Evolutionary conservation across 805 yeast species (phyloP).

Genomic region (Saturnispora quitensis): DNA sequence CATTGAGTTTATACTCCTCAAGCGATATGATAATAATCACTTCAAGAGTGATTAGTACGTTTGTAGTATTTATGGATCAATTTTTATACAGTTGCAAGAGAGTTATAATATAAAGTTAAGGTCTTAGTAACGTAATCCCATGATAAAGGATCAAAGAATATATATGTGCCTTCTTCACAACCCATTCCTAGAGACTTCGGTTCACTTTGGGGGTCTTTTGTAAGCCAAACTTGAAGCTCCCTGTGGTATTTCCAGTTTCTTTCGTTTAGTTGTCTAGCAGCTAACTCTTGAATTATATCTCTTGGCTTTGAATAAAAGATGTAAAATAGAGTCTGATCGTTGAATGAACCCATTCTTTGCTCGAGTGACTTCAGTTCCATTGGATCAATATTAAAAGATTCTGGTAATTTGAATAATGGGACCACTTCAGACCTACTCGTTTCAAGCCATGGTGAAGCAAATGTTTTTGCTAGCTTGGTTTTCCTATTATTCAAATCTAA

Average conservation of each 20-base stretch:
- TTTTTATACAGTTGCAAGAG: slow-evolving; percentile 14
- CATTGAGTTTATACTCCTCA: too few relatives aligned
- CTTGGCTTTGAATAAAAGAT: slow-evolving; percentile 90
- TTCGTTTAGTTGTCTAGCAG: slow-evolving; percentile 81
- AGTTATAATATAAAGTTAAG: slow-evolving; percentile 43
- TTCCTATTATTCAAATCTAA: slow-evolving; percentile 42
- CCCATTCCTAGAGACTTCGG: slow-evolving; percentile 71
- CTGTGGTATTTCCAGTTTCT: slow-evolving; percentile 97
- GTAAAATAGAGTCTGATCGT: slow-evolving; percentile 89
- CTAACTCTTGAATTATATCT: slow-evolving; percentile 87
- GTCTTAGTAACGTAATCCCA: slow-evolving; percentile 89
- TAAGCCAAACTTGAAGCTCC: slow-evolving; percentile 91
- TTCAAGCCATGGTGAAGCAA: slow-evolving; percentile 94
- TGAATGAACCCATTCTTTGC: slow-evolving; percentile 47
- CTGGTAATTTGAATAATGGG: slow-evolving; percentile 67
- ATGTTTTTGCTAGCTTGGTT: slow-evolving; percentile 42
- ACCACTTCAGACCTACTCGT: slow-evolving; percentile 85
- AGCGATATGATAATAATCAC: too few relatives aligned
- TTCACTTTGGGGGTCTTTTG: slow-evolving; percentile 85
- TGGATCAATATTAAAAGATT: slow-evolving; percentile 31
- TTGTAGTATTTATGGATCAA: neutral
- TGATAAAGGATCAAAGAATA: slow-evolving; percentile 88
- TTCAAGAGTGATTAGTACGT: too few relatives aligned
- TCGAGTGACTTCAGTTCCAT: slow-evolving; percentile 22
- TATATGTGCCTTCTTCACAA: slow-evolving; percentile 87